Conservation (phyloP, 805 yeast genomes). For the Candida ulmi region DNA sequence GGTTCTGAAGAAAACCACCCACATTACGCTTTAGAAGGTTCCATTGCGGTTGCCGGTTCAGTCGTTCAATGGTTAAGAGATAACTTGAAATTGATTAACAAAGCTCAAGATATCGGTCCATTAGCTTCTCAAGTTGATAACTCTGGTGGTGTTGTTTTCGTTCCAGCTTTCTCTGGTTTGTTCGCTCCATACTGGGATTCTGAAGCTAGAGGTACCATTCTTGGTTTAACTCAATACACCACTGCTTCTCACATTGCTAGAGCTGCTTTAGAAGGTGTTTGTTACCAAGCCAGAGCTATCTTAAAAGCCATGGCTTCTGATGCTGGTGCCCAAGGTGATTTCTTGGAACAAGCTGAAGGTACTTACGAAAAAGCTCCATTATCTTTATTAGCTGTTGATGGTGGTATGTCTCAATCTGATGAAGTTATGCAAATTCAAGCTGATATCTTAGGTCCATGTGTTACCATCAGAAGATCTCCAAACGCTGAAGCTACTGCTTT, state of each 20-base stretch:
- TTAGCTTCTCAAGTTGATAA: slow-evolving; percentile 76
- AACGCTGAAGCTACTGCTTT: slow-evolving; percentile 90
- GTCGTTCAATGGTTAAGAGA: slow-evolving; percentile 93
- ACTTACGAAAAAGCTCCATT: slow-evolving; percentile 44
- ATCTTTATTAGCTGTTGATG: slow-evolving; percentile 72
- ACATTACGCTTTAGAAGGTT: slow-evolving; percentile 89
- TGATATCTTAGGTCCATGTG: slow-evolving; percentile 84
- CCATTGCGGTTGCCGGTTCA: slow-evolving; percentile 94
- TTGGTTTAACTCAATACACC: slow-evolving; percentile 92
- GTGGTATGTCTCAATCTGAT: slow-evolving; percentile 90
- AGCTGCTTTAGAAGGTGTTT: slow-evolving; percentile 93
- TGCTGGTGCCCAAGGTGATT: slow-evolving; percentile 53
- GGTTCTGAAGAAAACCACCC: slow-evolving; percentile 45
- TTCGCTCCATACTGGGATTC: slow-evolving; percentile 97
- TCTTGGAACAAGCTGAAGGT: slow-evolving; percentile 44
- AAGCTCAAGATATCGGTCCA: slow-evolving; percentile 85
- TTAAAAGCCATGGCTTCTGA: slow-evolving; percentile 86
- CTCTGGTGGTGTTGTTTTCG: slow-evolving; percentile 89
- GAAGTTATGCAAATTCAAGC: slow-evolving; percentile 94
- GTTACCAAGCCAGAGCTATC: slow-evolving; percentile 89
- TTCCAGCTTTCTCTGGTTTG: slow-evolving; percentile 90
- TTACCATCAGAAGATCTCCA: slow-evolving; percentile 71
- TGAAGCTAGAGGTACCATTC: slow-evolving; percentile 85
- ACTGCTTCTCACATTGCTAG: slow-evolving; percentile 87
- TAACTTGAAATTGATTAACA: slow-evolving; percentile 74